A percentile compares a stretch with the other conserved stretches of the same genome.
Conservation (phyloP, 2,329 filamentous ascomycete species). For the Hypoxylon rubiginosum region DNA sequence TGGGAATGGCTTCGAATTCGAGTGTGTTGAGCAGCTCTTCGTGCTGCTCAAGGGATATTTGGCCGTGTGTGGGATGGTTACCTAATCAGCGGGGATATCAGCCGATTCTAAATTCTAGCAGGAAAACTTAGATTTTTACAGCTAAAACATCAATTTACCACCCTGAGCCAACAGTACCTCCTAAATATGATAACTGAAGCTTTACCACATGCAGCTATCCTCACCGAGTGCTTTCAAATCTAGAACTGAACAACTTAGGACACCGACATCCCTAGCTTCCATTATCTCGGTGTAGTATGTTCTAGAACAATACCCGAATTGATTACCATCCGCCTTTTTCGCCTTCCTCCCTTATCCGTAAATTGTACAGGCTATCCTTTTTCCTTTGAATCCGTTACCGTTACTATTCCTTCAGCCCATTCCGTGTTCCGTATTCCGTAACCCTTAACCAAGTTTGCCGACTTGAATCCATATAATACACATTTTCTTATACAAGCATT, state of each 20-base stretch:
- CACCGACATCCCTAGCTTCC: background rate
- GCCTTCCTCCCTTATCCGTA: background rate
- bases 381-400: background rate
- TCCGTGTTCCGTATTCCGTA: too few relatives aligned
- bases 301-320: background rate
- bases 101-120: too few relatives aligned
- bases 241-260: background rate
- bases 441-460: background rate
- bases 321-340: background rate
- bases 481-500: background rate
- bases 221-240: background rate
- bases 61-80: too few relatives aligned
- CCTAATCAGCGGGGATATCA: too few relatives aligned
- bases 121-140: too few relatives aligned
- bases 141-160: too few relatives aligned
- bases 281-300: background rate
- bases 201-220: background rate
- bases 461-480: conserved; percentile 2
- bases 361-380: background rate
- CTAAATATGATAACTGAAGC: background rate
- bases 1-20: too few relatives aligned
- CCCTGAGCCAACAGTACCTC: too few relatives aligned
- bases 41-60: too few relatives aligned
- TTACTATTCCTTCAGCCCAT: background rate
- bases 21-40: too few relatives aligned